These are phyloP conservation scores for Dendrobium nobile DNA, from an alignment of 106 monocot species.

Conservation along the genomic window DNA sequence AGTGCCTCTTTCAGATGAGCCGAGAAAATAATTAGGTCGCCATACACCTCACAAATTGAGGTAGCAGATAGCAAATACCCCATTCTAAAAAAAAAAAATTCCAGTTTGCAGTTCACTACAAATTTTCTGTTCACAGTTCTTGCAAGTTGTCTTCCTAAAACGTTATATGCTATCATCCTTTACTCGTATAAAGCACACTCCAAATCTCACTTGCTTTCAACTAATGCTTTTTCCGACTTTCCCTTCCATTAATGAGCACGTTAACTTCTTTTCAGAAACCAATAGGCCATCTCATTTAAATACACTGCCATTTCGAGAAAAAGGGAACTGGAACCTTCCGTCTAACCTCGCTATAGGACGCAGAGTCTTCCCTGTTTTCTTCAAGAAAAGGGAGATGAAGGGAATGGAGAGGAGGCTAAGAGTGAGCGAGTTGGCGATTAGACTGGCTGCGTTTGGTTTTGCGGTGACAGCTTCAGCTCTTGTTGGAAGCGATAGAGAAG, in stretches of 20 bases:
- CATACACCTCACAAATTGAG: too few relatives aligned
- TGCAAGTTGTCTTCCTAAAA: too few relatives aligned
- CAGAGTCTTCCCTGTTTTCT: not conserved
- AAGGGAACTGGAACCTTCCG: not conserved
- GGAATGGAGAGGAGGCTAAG: constrained; percentile 49
- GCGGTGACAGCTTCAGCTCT: constrained; percentile 54
- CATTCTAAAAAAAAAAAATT: too few relatives aligned
- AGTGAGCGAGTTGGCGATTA: constrained; percentile 58
- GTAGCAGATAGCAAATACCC: too few relatives aligned
- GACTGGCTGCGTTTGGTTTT: constrained; percentile 37
- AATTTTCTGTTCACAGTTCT: too few relatives aligned
- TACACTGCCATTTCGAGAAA: not conserved
- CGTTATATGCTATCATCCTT: too few relatives aligned
- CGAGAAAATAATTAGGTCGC: too few relatives aligned
- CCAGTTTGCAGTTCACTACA: too few relatives aligned
- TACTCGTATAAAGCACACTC: too few relatives aligned
- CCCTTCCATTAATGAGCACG: not conserved
- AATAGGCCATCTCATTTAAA: not conserved
- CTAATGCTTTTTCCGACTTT: not conserved
- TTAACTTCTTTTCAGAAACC: not conserved
- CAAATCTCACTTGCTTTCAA: too few relatives aligned
- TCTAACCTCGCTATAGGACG: not conserved
- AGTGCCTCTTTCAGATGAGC: too few relatives aligned
- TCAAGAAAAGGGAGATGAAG: constrained; percentile 17
- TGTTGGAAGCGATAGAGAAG: constrained; percentile 52